Percentiles rank a stretch among this genome's conserved stretches.
These are phyloP conservation scores for Rhytidiadelphus loreus DNA, from an alignment of 225 moss, liverwort and hornwort species.

Conservation along the genomic window DNA sequence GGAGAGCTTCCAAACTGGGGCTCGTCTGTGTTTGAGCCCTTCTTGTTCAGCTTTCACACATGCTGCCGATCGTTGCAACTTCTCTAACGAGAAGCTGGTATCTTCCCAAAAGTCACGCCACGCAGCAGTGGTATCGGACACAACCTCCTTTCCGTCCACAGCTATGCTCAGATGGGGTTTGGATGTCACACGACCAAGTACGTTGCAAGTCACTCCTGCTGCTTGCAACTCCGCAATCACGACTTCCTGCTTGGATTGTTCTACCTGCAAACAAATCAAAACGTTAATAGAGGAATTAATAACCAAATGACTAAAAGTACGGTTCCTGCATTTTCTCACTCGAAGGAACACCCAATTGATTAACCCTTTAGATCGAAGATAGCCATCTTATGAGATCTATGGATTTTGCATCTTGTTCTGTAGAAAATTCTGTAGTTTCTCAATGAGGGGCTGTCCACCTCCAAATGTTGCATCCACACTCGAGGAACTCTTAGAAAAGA, in stretches of 20 bases:
- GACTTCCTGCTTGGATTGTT: conserved; percentile 37
- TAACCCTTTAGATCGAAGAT: too few relatives aligned
- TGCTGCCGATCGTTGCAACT: conserved; percentile 61
- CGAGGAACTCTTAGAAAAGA: too few relatives aligned
- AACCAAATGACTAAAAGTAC: too few relatives aligned
- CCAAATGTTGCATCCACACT: too few relatives aligned
- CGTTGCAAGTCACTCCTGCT: conserved; percentile 48
- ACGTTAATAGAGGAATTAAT: too few relatives aligned
- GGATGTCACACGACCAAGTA: conserved; percentile 53
- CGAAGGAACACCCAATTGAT: too few relatives aligned
- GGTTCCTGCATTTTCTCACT: too few relatives aligned
- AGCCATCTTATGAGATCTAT: too few relatives aligned
- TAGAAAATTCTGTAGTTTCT: too few relatives aligned
- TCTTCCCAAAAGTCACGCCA: conserved; percentile 83
- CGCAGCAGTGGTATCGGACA: conserved; percentile 46
- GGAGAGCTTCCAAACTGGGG: conserved; percentile 71
- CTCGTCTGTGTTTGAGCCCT: conserved; percentile 49
- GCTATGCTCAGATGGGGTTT: conserved; percentile 43
- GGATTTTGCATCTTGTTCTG: too few relatives aligned
- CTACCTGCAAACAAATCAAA: conserved; percentile 23
- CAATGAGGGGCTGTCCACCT: too few relatives aligned
- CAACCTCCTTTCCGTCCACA: conserved; percentile 42
- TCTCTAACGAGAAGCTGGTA: conserved; percentile 73
- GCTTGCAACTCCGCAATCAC: conserved; percentile 37
- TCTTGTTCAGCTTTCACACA: conserved; percentile 78